Percentiles rank a stretch among this genome's conserved stretches.
phyloP scores from a whole-genome alignment of 2,329 filamentous ascomycete genomes.

The Coniochaeta sp. region DNA sequence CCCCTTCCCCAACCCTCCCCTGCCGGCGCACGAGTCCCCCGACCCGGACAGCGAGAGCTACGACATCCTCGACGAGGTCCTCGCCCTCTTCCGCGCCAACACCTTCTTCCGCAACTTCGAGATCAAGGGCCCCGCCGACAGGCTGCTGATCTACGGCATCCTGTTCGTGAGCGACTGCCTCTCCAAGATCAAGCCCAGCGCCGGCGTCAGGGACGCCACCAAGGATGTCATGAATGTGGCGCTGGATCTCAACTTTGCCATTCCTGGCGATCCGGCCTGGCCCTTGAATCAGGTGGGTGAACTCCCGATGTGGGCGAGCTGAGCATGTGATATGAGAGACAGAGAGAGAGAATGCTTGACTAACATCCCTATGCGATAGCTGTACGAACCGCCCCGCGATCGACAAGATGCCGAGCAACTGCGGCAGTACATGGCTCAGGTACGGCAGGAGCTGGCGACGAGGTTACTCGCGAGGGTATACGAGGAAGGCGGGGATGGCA shows the following conservation, averaged over 20 bases:
- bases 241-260: constrained; percentile 87
- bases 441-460: constrained; percentile 81
- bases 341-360: too few species aligned
- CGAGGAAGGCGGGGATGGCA: constrained; percentile 63
- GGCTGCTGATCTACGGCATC: constrained; percentile 93
- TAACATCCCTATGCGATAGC: constrained; percentile 31
- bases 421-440: constrained; percentile 83
- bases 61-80: constrained; percentile 90
- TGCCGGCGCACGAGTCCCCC: constrained; percentile 54
- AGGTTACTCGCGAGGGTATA: constrained; percentile 83
- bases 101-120: constrained; percentile 99
- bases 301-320: too few species aligned
- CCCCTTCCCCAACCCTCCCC: constrained; percentile 45
- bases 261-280: constrained; percentile 88
- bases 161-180: constrained; percentile 89
- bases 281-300: constrained; percentile 76
- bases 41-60: constrained; percentile 89
- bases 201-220: constrained; percentile 49
- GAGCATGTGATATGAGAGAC: too few species aligned
- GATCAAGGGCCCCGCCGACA: constrained; percentile 92
- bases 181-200: constrained; percentile 72
- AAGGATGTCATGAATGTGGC: constrained; percentile 84
- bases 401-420: constrained; percentile 84
- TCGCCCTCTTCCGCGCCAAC: constrained; percentile 91
- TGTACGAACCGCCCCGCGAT: constrained; percentile 83